Evolutionary conservation across 257 asterid species (phyloP).

Genomic region (Solanum lycopersicoides): DNA sequence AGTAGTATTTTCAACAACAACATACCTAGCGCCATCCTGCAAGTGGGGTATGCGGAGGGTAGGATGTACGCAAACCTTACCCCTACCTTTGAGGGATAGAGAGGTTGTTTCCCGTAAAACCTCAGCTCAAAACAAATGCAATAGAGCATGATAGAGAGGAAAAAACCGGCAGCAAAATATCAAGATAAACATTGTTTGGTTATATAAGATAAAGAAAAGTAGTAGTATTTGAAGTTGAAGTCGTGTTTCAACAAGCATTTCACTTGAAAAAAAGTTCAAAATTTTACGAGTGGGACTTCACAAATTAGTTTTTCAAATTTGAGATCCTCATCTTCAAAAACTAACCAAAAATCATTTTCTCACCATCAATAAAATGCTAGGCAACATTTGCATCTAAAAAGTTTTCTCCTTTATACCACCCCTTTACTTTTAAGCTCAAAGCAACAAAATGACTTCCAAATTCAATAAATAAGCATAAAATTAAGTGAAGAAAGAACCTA

Average conservation of each 20-base stretch:
- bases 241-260: neutral
- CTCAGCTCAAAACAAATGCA: neutral
- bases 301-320: neutral
- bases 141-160: neutral
- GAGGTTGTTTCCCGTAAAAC: neutral
- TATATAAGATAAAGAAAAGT: neutral
- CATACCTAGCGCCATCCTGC: neutral
- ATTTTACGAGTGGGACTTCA: neutral
- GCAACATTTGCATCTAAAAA: neutral
- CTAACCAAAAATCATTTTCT: neutral
- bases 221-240: neutral
- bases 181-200: neutral
- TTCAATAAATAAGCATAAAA: neutral
- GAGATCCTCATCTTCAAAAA: neutral
- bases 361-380: neutral
- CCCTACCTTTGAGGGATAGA: neutral
- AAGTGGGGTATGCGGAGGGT: neutral
- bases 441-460: neutral
- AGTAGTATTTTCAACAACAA: neutral
- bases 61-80: neutral
- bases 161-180: neutral
- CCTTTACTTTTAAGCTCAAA: neutral
- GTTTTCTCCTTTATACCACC: neutral
- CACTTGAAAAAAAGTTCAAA: neutral
- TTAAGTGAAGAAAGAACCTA: constrained; percentile 29